These are phyloP conservation scores for Nannochloropsis oceanica DNA, from an alignment of 108 stramenopile genomes.

Conservation along the genomic window DNA sequence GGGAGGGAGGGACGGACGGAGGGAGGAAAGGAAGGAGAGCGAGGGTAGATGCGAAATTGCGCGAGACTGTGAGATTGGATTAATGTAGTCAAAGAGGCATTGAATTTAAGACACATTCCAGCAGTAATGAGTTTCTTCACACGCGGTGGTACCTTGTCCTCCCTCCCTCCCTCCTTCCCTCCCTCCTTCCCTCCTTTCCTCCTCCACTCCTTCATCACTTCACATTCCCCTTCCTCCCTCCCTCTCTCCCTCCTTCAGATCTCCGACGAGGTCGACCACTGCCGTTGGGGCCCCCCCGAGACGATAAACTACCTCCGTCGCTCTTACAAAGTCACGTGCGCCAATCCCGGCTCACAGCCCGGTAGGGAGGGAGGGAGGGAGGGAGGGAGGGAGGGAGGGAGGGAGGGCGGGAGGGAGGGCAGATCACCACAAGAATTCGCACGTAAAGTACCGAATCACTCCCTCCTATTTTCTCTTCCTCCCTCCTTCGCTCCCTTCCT, in stretches of 20 bases:
- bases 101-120: no score
- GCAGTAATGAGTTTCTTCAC: no score
- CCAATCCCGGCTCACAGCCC: not conserved
- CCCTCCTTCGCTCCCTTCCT: not conserved
- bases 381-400: not conserved
- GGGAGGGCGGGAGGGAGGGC: not conserved
- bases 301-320: not conserved
- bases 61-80: not conserved
- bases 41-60: not conserved
- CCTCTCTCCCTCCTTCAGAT: not conserved
- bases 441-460: not conserved
- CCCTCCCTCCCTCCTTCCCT: not conserved
- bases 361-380: not conserved
- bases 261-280: not conserved
- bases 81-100: not conserved
- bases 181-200: not conserved
- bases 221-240: no score
- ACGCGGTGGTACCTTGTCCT: no score
- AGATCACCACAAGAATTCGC: not conserved
- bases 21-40: not conserved
- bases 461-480: not conserved
- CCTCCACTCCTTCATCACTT: not conserved
- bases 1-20: not conserved
- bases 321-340: not conserved
- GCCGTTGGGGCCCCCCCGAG: not conserved